phyloP scores from a whole-genome alignment of 2,329 filamentous ascomycete species.

The Tolypocladium ovalisporum region DNA sequence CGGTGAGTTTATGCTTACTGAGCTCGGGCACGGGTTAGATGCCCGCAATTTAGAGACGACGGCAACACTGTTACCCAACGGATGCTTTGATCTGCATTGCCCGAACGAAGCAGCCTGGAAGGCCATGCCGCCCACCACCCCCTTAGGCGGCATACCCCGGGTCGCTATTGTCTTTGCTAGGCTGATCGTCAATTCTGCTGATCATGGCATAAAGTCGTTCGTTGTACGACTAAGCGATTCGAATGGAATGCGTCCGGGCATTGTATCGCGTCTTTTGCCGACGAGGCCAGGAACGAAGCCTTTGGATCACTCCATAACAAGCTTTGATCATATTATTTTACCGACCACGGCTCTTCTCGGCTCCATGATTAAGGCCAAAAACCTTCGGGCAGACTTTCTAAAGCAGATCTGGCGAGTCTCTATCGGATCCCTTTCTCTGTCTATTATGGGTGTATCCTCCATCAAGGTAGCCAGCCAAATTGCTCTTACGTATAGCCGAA shows the following conservation, averaged over 20 bases:
- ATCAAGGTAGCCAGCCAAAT: no score
- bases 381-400: slow-evolving; percentile 16
- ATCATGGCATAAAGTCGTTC: slow-evolving; percentile 18
- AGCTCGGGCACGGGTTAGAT: slow-evolving; percentile 27
- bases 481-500: no score
- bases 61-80: slow-evolving; percentile 20
- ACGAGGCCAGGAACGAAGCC: slow-evolving; percentile 15
- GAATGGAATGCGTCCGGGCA: slow-evolving; percentile 14
- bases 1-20: slow-evolving; percentile 26
- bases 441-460: slow-evolving; percentile 1
- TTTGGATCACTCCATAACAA: slow-evolving; percentile 21
- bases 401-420: slow-evolving; percentile 13
- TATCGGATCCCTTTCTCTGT: slow-evolving; percentile 13
- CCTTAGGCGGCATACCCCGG: slow-evolving; percentile 11
- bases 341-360: slow-evolving; percentile 15
- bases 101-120: slow-evolving; percentile 20
- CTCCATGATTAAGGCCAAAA: slow-evolving; percentile 2
- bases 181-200: slow-evolving; percentile 13
- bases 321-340: slow-evolving; percentile 19
- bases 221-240: slow-evolving; percentile 16
- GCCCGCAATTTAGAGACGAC: slow-evolving; percentile 26
- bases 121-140: slow-evolving; percentile 15
- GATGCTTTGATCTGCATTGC: slow-evolving; percentile 21
- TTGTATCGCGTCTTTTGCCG: slow-evolving; percentile 15
- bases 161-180: slow-evolving; percentile 21